Base-by-base conservation (phyloP, 2,329 filamentous ascomycete species). In the Didymella segeticola region DNA sequence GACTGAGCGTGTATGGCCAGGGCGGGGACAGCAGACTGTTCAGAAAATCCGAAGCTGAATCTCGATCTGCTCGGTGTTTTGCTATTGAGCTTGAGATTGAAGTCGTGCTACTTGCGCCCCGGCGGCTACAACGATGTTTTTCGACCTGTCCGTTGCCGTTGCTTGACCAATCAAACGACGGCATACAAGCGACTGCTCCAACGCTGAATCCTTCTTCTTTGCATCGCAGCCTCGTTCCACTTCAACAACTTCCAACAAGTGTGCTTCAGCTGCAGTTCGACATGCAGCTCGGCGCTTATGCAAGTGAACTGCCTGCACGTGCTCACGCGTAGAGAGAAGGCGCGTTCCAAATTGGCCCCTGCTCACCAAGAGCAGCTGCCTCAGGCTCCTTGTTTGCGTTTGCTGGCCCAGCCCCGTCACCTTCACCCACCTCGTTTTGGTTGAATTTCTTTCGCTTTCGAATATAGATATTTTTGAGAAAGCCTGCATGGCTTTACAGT, bases 361-460 rank as follows among this genome's bases (percentile, higher is more conserved):
- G 50, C 50, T 46, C 34, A 41, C 42, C 20, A 30, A 25, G 45
- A 59, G 53, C 57, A 56, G 61, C 43, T 48, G 51, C 63, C 63
- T 66, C 46, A 68, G 66, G 67, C 62, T 67, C 41, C 45, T 29
- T 57, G 48, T 53, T 58, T 60, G 57, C 61, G 47, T 57, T 57
- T 60, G 57, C 29, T 19, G 29, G 10, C 33, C 37, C 41, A 26
- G 15, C 36, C 43, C 46, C 36, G 17, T 17, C 23, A 49, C 33
- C 17, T 45, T 15, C n/a, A 27, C 8, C 38, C 30, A 25, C n/a
- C 30, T 41, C 9, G 26, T 31, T 45, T 12, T 17, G 22, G 20
- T 29, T 23, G 14, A 4, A 33, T 5, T 29, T 19, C 9, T 17
- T 12, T 11, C 25, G 31, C 22, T n/a, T 41, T 46, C 29, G 27